A percentile compares a stretch with the other conserved stretches of the same genome.
These are phyloP conservation scores for Jaapia argillacea DNA, from an alignment of 768 basidiomycete genomes.

Conservation along the genomic window DNA sequence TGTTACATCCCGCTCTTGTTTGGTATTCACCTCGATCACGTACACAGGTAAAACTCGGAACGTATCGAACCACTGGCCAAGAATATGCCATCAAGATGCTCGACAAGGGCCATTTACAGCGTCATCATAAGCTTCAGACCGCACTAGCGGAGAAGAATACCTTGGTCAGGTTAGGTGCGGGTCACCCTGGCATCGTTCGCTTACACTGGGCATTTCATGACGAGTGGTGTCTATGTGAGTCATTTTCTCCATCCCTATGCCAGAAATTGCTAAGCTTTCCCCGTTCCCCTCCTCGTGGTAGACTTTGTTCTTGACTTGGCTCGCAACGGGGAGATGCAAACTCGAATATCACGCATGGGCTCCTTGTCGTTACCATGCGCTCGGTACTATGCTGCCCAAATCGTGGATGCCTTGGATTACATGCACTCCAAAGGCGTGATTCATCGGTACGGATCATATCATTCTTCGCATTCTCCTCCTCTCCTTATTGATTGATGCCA, in stretches of 20 bases:
- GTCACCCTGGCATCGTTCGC: constrained; percentile 75
- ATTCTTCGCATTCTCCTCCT: not conserved
- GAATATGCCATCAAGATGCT: constrained; percentile 73
- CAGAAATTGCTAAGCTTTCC: not conserved
- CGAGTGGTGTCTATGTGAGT: constrained; percentile 73
- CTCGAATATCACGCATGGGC: constrained; percentile 65
- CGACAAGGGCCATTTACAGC: constrained; percentile 74
- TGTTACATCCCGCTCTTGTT: constrained; percentile 2
- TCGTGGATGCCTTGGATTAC: constrained; percentile 80
- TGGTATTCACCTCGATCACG: constrained; percentile 6
- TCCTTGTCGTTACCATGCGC: constrained; percentile 74
- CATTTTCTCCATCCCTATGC: not conserved
- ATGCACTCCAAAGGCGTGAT: constrained; percentile 89
- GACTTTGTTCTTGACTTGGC: constrained; percentile 77
- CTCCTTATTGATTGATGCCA: constrained; percentile 3
- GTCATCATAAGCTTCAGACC: constrained; percentile 68
- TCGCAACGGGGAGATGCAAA: constrained; percentile 69
- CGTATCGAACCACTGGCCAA: constrained; percentile 43
- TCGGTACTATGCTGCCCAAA: constrained; percentile 81
- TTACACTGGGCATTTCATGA: constrained; percentile 85
- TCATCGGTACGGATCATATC: constrained; percentile 48
- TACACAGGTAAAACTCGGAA: constrained; percentile 47
- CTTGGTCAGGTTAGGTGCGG: constrained; percentile 49
- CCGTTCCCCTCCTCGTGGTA: constrained; percentile 23
- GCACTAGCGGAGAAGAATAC: constrained; percentile 78